A percentile compares a stretch with the other conserved stretches of the same genome.
These are phyloP conservation scores for Polysphondylium violaceum DNA, from an alignment of 78 protist genomes.

Conservation along the genomic window DNA sequence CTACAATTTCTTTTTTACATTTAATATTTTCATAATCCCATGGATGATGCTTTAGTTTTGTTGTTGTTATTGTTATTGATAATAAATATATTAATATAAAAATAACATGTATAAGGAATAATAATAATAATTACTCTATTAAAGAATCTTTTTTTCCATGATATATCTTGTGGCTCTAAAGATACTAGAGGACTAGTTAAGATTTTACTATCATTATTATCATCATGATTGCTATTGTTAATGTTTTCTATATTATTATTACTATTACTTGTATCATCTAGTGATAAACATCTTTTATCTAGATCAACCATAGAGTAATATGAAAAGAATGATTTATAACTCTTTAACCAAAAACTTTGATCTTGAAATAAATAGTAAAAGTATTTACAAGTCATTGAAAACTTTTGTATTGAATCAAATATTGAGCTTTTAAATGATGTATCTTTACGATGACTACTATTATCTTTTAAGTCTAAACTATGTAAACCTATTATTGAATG, in stretches of 20 bases:
- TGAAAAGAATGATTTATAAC: neutral
- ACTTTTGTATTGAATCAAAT: neutral
- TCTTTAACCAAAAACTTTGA: constrained; percentile 16
- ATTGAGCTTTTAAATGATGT: neutral
- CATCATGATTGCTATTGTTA: neutral
- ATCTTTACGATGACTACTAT: no score
- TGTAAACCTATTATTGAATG: no score
- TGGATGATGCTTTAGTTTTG: constrained; percentile 10
- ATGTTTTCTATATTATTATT: neutral
- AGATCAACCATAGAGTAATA: constrained; percentile 11
- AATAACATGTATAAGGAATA: neutral
- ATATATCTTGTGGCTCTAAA: neutral
- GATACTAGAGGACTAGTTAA: neutral
- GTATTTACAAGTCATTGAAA: constrained; percentile 36
- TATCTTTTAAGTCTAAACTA: no score
- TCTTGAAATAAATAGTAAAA: constrained; percentile 22
- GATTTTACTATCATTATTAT: neutral
- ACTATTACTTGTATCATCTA: neutral
- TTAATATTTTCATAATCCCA: constrained; percentile 23
- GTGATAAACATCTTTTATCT: constrained; percentile 17
- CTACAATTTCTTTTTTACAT: constrained; percentile 10
- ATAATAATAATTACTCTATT: constrained; percentile 23
- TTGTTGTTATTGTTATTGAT: constrained; percentile 1
- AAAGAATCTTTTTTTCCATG: constrained; percentile 31
- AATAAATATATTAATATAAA: neutral